Evolutionary conservation across 108 stramenopile species (phyloP).

Genomic region (Ochromonas danica): DNA sequence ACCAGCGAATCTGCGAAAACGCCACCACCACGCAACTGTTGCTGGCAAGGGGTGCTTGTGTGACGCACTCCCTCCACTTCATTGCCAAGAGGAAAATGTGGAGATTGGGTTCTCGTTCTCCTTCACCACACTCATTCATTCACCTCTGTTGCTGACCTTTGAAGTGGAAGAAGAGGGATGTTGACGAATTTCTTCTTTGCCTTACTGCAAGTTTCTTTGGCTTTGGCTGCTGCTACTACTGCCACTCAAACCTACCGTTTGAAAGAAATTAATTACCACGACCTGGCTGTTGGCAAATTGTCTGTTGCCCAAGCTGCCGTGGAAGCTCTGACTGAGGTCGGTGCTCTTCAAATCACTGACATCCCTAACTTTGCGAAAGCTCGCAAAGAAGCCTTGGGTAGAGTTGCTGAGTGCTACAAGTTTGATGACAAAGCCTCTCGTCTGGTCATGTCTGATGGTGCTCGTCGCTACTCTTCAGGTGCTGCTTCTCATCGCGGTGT

Average conservation of each 20-base stretch:
- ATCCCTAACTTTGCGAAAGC: constrained; percentile 5
- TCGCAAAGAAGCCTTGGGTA: not conserved
- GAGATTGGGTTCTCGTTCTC: no score
- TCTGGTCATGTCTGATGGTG: constrained; percentile 7
- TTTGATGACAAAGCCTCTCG: not conserved
- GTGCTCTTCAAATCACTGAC: constrained; percentile 22
- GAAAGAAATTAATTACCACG: not conserved
- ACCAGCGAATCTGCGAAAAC: no score
- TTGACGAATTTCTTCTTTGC: no score
- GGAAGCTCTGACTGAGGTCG: not conserved
- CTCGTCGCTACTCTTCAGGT: not conserved
- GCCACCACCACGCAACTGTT: no score
- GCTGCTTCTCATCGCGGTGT: not conserved
- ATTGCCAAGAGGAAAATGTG: no score
- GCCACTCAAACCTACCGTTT: not conserved
- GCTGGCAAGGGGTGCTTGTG: no score
- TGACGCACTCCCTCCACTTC: no score
- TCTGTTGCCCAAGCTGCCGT: not conserved
- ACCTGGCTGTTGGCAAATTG: not conserved
- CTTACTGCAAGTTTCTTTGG: not conserved
- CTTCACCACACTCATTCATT: no score
- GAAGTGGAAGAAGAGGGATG: no score
- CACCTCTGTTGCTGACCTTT: no score
- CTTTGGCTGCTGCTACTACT: no score
- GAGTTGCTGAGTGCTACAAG: not conserved